Base-by-base conservation (phyloP, 2,329 filamentous ascomycete genomes). In the Colletotrichum agaves region DNA sequence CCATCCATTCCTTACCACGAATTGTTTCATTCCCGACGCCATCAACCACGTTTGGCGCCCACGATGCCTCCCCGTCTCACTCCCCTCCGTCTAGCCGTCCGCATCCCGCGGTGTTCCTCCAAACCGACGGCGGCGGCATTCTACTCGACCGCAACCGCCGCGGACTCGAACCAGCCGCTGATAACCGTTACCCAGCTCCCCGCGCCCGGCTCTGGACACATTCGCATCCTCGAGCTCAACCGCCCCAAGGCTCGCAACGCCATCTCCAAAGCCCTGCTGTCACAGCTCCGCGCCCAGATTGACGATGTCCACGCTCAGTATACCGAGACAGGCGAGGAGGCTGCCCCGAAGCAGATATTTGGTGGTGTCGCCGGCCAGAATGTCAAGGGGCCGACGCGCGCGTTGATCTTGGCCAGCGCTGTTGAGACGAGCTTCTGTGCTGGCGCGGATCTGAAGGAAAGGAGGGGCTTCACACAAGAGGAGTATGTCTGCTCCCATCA, bases 381-480 rank as follows among this genome's bases (percentile, higher is more conserved):
- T 65, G 72, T 83, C 70, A 82, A 79, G 69, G 85, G 85, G 0
- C 85, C 86, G 0, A 98, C 94, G 15, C 84, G 96, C 71, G 95
- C 93, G 2, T 78, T 99, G 72, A 88, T 99, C 44, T 74, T 99
- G 15, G 92, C 93, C 11, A 97, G 93, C 75, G 93, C 93, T 44
- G 87, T 93, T n/a, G 93, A 98, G 73, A 85, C 88, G 23, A 91
- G 90, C 74, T 99, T 99, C 79, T 99, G 96, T 79, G 93, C 96
- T 0, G 96, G 96, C 41, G 96, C 96, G 4, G 96, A 99, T 77
- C 81, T 99, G 74, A 98, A 98, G 77, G 95, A 98, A 83, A 84
- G 95, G 31, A 86, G 87, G 66, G 87, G 85, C 4, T 96, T 98
- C 79, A 90, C 88, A 1, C 86, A 85, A 69, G 87, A 93, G 73